These are phyloP conservation scores for Tubosaeta sp. DNA, from an alignment of 768 basidiomycete species.

Conservation along the genomic window DNA sequence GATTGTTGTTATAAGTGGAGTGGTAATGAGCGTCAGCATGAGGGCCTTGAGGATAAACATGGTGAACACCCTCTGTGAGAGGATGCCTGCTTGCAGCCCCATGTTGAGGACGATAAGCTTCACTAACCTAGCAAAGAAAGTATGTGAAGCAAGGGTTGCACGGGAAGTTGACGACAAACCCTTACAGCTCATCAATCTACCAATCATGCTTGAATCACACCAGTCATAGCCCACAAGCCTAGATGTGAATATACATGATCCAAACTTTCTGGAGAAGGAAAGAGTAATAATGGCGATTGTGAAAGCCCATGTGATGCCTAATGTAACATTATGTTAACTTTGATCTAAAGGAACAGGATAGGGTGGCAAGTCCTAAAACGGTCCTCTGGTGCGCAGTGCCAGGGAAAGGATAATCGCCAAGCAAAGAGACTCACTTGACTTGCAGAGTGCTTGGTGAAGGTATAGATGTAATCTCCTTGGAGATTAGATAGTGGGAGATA, in stretches of 20 bases:
- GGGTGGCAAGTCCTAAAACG: too few species aligned
- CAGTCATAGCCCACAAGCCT: constrained; percentile 63
- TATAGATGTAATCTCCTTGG: too few species aligned
- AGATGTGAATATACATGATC: constrained; percentile 74
- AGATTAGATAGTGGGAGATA: too few species aligned
- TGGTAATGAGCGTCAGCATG: constrained; percentile 80
- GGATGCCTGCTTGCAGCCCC: constrained; percentile 74
- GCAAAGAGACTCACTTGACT: too few species aligned
- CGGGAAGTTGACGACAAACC: constrained; percentile 38
- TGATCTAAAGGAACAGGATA: too few species aligned
- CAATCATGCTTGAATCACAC: constrained; percentile 81
- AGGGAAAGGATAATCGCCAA: too few species aligned
- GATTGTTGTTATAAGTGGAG: constrained; percentile 62
- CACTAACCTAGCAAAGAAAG: constrained; percentile 51
- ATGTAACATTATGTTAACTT: neutral
- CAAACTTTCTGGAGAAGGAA: constrained; percentile 89
- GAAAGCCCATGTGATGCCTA: constrained; percentile 83
- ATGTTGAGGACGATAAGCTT: constrained; percentile 96
- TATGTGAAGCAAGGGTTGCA: neutral
- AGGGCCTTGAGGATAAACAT: constrained; percentile 92
- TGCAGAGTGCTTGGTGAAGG: too few species aligned
- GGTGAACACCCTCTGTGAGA: constrained; percentile 74
- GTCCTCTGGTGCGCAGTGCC: too few species aligned
- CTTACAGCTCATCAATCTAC: constrained; percentile 92
- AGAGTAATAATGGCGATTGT: constrained; percentile 71